Conservation (phyloP, 2,329 filamentous ascomycete species). For the Chrysosporium keratinophilum region DNA sequence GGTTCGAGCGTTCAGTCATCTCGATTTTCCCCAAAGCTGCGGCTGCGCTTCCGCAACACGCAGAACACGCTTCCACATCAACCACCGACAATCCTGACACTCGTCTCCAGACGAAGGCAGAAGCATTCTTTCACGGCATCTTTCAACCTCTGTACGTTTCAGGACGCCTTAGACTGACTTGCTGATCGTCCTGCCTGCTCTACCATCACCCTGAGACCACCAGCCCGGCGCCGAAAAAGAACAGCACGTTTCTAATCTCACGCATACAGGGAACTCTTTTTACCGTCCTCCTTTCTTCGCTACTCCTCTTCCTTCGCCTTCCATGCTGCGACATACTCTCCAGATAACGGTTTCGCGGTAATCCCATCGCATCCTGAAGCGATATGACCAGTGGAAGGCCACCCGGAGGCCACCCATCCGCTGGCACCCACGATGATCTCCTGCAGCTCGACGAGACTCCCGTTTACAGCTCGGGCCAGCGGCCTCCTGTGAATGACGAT, state of each 20-base stretch:
- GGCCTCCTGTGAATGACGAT: constrained; percentile 70
- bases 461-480: constrained; percentile 61
- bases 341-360: constrained; percentile 18
- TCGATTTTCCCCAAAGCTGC: not conserved
- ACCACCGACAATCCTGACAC: not conserved
- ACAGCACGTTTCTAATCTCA: not conserved
- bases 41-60: not conserved
- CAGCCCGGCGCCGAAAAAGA: not conserved
- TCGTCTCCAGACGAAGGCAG: not conserved
- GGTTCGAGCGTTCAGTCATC: constrained; percentile 5
- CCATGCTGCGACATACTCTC: constrained; percentile 5
- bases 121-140: not conserved
- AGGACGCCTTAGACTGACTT: not conserved
- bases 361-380: constrained; percentile 20
- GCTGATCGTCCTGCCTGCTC: not conserved
- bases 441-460: constrained; percentile 34
- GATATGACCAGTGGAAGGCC: constrained; percentile 45
- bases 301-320: constrained; percentile 1
- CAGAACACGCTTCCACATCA: not conserved
- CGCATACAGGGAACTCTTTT: not conserved
- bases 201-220: not conserved
- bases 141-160: not conserved
- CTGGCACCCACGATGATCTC: constrained; percentile 37
- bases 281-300: no score
- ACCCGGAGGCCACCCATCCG: constrained; percentile 39